phyloP scores from a whole-genome alignment of 2,329 filamentous ascomycete genomes.

The Spiromastix sp. region DNA sequence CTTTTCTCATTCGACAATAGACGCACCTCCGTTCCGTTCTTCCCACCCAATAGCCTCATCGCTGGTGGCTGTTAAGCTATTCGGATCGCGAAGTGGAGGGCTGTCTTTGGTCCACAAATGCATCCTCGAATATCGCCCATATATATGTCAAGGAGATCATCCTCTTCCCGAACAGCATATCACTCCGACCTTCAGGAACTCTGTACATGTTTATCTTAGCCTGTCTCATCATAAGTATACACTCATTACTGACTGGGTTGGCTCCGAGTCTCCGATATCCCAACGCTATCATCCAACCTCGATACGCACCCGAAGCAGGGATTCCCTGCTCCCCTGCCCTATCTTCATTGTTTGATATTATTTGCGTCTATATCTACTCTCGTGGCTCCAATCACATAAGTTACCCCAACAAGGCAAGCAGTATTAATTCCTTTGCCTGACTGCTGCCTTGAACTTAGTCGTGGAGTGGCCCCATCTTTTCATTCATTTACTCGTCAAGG shows the following conservation, averaged over 20 bases:
- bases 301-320: too few species aligned
- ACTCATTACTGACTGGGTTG: background rate
- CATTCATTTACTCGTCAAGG: too few species aligned
- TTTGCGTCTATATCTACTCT: too few species aligned
- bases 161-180: background rate
- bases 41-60: constrained; percentile 12
- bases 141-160: background rate
- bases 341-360: too few species aligned
- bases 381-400: too few species aligned
- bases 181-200: background rate
- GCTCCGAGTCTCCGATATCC: background rate
- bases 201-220: background rate
- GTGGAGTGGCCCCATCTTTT: too few species aligned
- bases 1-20: constrained; percentile 11
- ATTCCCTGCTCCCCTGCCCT: too few species aligned
- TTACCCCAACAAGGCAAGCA: too few species aligned
- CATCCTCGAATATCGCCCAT: constrained; percentile 1
- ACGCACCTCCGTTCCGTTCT: constrained; percentile 11
- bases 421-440: too few species aligned
- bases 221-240: background rate
- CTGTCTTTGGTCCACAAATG: constrained; percentile 1
- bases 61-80: constrained; percentile 8
- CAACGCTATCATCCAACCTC: too few species aligned
- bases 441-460: too few species aligned
- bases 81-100: constrained; percentile 7